These are phyloP conservation scores for Cucurbita argyrosperma DNA, from an alignment of 306 rosid genomes.

Conservation along the genomic window DNA sequence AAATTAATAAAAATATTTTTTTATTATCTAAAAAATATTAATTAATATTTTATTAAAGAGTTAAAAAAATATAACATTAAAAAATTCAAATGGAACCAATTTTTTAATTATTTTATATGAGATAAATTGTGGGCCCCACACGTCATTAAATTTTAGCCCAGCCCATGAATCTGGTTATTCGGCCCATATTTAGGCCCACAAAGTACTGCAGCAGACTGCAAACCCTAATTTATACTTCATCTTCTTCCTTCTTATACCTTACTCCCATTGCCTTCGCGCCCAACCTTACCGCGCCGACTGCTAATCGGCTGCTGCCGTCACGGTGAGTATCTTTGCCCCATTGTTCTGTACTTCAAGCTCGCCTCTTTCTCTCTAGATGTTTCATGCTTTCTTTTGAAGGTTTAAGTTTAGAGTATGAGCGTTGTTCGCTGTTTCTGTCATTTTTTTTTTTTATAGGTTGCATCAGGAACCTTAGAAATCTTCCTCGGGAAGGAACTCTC, in stretches of 20 bases:
- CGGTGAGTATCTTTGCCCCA: background rate
- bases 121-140: too few relatives aligned
- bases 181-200: background rate
- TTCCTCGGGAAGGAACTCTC: background rate
- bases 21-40: too few relatives aligned
- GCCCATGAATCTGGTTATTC: background rate
- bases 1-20: too few relatives aligned
- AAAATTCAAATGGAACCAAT: too few relatives aligned
- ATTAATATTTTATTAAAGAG: too few relatives aligned
- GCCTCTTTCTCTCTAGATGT: background rate
- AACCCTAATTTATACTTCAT: background rate
- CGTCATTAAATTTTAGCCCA: background rate
- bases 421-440: background rate
- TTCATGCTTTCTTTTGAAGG: background rate
- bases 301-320: background rate
- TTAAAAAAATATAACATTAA: too few relatives aligned
- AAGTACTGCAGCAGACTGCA: background rate
- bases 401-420: background rate
- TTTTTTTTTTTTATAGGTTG: background rate
- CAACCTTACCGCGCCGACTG: background rate
- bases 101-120: too few relatives aligned
- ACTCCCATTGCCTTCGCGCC: background rate
- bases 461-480: background rate
- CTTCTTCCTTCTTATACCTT: background rate
- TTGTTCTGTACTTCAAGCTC: background rate